Conservation (phyloP, 768 basidiomycete species). For the Phlebiopsis flavidoalba region DNA sequence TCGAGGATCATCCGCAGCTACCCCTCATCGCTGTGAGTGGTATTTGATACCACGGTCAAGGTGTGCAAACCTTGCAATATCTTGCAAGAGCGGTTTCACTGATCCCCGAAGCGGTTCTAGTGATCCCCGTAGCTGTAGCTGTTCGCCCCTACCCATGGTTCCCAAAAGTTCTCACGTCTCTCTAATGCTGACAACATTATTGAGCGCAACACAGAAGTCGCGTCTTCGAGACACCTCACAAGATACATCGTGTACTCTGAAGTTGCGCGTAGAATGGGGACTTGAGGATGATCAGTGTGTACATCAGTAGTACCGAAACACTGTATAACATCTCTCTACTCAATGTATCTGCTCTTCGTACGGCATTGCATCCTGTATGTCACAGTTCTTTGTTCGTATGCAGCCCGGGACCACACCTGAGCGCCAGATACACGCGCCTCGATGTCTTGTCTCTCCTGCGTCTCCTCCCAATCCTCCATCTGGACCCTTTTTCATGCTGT, state of each 20-base stretch:
- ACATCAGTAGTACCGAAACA: slow-evolving; percentile 9
- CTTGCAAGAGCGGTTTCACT: neutral
- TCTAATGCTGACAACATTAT: slow-evolving; percentile 50
- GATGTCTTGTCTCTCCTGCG: slow-evolving; percentile 6
- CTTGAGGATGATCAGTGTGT: slow-evolving; percentile 11
- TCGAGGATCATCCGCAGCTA: slow-evolving; percentile 75
- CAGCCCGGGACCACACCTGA: neutral
- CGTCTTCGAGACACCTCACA: slow-evolving; percentile 25
- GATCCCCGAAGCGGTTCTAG: neutral
- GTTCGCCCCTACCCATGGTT: slow-evolving; percentile 52
- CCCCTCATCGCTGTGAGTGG: slow-evolving; percentile 85
- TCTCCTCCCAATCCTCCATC: slow-evolving; percentile 4
- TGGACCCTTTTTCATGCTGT: neutral
- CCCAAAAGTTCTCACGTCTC: slow-evolving; percentile 51
- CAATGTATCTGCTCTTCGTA: neutral
- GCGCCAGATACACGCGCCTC: slow-evolving; percentile 8
- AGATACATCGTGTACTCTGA: slow-evolving; percentile 27
- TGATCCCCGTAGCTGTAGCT: slow-evolving; percentile 36
- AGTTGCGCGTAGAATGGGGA: slow-evolving; percentile 12
- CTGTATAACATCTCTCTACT: neutral
- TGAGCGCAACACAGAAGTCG: slow-evolving; percentile 41
- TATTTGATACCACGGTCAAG: slow-evolving; percentile 82
- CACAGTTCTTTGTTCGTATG: neutral
- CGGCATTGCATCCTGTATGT: neutral
- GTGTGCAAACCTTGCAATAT: slow-evolving; percentile 30